A percentile compares a stretch with the other conserved stretches of the same genome.
Evolutionary conservation across 2,329 filamentous ascomycete genomes (phyloP).

Genomic region (Microcyclospora tardicrescens): DNA sequence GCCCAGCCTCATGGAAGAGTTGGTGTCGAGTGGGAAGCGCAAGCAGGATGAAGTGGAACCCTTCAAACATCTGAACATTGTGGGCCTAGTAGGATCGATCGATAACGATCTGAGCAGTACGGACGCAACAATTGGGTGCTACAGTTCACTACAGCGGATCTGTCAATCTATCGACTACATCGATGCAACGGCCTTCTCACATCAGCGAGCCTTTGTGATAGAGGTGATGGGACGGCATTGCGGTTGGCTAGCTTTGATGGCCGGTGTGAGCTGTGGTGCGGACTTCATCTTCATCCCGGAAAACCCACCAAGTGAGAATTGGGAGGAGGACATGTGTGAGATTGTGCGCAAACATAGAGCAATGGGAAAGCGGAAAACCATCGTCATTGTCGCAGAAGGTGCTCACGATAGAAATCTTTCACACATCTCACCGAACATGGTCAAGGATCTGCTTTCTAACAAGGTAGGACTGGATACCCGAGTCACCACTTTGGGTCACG

Average conservation of each 20-base stretch:
- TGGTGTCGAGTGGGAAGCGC: conserved; percentile 62
- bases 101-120: conserved; percentile 97
- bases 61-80: conserved; percentile 84
- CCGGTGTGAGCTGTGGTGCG: conserved; percentile 84
- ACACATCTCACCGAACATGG: conserved; percentile 66
- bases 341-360: conserved; percentile 69
- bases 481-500: conserved; percentile 89
- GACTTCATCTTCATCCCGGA: conserved; percentile 97
- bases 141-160: conserved; percentile 83
- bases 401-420: conserved; percentile 73
- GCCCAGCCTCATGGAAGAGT: conserved; percentile 74
- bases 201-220: conserved; percentile 92
- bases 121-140: conserved; percentile 93
- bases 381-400: conserved; percentile 94
- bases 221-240: conserved; percentile 98
- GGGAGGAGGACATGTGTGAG: conserved; percentile 76
- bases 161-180: conserved; percentile 96
- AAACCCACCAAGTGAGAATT: conserved; percentile 74
- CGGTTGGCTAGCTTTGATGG: conserved; percentile 93
- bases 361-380: conserved; percentile 90
- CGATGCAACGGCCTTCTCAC: conserved; percentile 85
- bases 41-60: conserved; percentile 54
- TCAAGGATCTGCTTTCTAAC: conserved; percentile 77
- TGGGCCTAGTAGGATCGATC: conserved; percentile 90
- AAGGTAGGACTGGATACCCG: conserved; percentile 78